phyloP scores from a whole-genome alignment of 1,139 yeast species.

The Martiniozyma asiatica region DNA sequence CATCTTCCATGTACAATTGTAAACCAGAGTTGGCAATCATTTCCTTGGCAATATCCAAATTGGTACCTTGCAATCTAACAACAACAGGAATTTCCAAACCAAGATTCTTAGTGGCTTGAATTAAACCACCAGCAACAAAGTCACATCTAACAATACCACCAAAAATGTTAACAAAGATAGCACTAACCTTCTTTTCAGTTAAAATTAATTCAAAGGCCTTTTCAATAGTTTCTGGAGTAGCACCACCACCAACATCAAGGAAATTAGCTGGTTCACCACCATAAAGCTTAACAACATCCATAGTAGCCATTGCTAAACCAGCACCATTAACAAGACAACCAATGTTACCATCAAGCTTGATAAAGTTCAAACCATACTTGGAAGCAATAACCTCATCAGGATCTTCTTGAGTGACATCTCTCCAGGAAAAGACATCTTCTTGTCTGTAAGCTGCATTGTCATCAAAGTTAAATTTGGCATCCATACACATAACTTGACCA shows the following conservation, averaged over 20 bases:
- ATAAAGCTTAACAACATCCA: constrained; percentile 96
- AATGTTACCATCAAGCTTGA: constrained; percentile 95
- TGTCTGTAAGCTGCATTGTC: constrained; percentile 95
- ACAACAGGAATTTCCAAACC: constrained; percentile 88
- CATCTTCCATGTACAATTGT: constrained; percentile 84
- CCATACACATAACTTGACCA: constrained; percentile 92
- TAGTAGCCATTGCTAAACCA: constrained; percentile 99
- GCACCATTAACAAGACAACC: constrained; percentile 99
- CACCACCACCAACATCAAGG: constrained; percentile 99
- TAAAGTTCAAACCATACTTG: constrained; percentile 83
- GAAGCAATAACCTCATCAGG: constrained; percentile 94
- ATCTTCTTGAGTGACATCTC: constrained; percentile 96
- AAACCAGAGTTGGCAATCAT: constrained; percentile 82
- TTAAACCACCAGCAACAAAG: constrained; percentile 94
- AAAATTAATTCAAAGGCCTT: constrained; percentile 91
- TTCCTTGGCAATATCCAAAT: constrained; percentile 79
- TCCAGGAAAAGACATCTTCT: constrained; percentile 88
- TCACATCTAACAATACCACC: constrained; percentile 99
- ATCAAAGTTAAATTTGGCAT: constrained; percentile 96
- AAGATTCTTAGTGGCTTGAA: constrained; percentile 84
- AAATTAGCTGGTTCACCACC: constrained; percentile 99
- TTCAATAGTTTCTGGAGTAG: constrained; percentile 96
- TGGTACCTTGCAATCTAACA: constrained; percentile 97
- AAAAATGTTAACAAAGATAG: constrained; percentile 94
- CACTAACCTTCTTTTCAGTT: constrained; percentile 81